Evolutionary conservation across 352 stramenopile genomes (phyloP), one percentile per base, ranked within the genome.

Genomic region (Phytophthora palmivora): DNA sequence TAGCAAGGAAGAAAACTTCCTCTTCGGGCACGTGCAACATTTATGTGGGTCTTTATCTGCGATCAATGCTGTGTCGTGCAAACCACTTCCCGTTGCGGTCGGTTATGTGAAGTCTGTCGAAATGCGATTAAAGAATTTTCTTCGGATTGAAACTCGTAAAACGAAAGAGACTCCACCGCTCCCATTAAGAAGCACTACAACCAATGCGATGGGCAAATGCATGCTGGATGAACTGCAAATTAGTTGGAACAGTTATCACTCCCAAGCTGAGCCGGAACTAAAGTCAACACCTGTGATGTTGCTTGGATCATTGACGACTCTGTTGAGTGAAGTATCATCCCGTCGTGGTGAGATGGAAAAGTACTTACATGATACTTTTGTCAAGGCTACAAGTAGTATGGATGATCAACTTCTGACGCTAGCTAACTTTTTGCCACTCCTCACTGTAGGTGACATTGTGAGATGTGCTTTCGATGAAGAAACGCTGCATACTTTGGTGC

Each of bases 191-290:
- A 51, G 18, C 3, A 38, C 43, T 4, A 56, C 48, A 22, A 56
- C 14, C 4, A 74, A 82, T 44, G 49, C 33, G 1, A 76, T 84
- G 58, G 61, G 75, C 0, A 55, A 39, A 12, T 49, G 22, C 1
- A 84, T 90, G 76, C 45, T 79, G 18, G 39, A 48, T 1, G 76
- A 84, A 26, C 30, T 90, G 4, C 45, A 68, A 53, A 19, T 63
- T 2, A 90, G 74, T 42, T 90, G 78, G 76, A 15, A 61, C 1
- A 60, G 53, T 8, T 74, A 81, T 33, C 72, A 85, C 30, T 42
- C 26, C 0, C 52, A 82, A 15, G 6, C 39, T 4, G 19, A 72
- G 8, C 18, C 26, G 1, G 10, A 48, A 18, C 33, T 81, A 16
- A 58, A 53, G 0, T 9, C 15, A 9, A 16, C 43, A 2, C 49